phyloP scores from a whole-genome alignment of 148 eudicot species.

The Persicaria tinctoria region DNA sequence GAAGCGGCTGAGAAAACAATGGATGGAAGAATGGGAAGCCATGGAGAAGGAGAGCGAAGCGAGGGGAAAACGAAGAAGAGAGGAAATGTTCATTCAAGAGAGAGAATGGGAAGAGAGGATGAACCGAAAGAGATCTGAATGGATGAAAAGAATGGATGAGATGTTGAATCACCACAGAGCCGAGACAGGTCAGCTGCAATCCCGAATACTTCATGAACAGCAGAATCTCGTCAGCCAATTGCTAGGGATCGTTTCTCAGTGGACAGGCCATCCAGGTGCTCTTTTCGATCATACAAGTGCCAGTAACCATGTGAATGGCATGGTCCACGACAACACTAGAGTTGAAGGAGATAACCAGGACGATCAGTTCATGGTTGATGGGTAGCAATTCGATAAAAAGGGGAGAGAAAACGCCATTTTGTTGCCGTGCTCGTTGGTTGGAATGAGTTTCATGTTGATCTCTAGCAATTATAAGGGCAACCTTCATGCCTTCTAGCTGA shows the following conservation, averaged over 20 bases:
- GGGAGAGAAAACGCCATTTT: background rate
- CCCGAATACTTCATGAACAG: slow-evolving; percentile 74
- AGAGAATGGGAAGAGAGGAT: slow-evolving; percentile 77
- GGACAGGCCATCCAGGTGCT: slow-evolving; percentile 76
- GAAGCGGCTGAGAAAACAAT: slow-evolving; percentile 48
- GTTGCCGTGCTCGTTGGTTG: no score
- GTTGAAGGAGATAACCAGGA: slow-evolving; percentile 83
- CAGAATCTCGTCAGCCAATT: slow-evolving; percentile 68
- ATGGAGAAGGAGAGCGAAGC: slow-evolving; percentile 58
- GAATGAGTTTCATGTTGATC: no score
- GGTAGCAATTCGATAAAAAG: slow-evolving; percentile 20
- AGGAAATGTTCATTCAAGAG: slow-evolving; percentile 44
- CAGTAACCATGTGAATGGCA: slow-evolving; percentile 63
- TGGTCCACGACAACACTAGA: slow-evolving; percentile 67
- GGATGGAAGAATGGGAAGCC: slow-evolving; percentile 51
- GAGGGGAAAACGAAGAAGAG: slow-evolving; percentile 53
- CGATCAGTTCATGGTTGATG: slow-evolving; percentile 86
- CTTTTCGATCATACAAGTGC: slow-evolving; percentile 70
- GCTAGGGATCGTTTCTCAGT: slow-evolving; percentile 73
- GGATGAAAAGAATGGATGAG: slow-evolving; percentile 69
- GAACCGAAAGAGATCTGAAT: slow-evolving; percentile 54
- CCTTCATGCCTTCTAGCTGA: no score
- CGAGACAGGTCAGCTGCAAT: slow-evolving; percentile 74
- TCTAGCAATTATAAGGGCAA: no score
- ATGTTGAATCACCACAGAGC: slow-evolving; percentile 63